Conservation (phyloP, 768 basidiomycete genomes). For the Pleurotus platypus region DNA sequence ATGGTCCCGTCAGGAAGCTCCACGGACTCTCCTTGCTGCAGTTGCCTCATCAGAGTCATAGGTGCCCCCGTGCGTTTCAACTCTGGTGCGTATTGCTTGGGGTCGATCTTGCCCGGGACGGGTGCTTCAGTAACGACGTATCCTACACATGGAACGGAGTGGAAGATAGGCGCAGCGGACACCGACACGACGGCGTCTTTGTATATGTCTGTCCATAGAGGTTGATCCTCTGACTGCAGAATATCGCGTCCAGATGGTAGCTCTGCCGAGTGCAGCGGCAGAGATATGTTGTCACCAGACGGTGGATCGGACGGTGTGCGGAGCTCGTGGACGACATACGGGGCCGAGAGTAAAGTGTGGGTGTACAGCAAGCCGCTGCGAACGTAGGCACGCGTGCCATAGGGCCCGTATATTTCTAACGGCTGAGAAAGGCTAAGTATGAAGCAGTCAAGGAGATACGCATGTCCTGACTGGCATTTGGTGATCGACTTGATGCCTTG, state of each 20-base stretch:
- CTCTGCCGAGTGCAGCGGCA: conserved; percentile 53
- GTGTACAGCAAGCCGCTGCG: conserved; percentile 67
- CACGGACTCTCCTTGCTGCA: conserved; percentile 65
- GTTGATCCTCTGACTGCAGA: conserved; percentile 43
- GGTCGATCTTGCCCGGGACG: conserved; percentile 75
- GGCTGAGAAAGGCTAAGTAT: conserved; percentile 34
- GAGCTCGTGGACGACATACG: conserved; percentile 84
- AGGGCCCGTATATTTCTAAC: conserved; percentile 83
- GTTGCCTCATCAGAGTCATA: conserved; percentile 59
- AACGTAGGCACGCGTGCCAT: conserved; percentile 79
- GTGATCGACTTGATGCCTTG: conserved; percentile 39
- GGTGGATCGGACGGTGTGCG: conserved; percentile 58
- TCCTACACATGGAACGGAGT: conserved; percentile 80
- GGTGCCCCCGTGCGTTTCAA: conserved; percentile 68
- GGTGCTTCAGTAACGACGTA: conserved; percentile 71
- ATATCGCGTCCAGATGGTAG: conserved; percentile 62
- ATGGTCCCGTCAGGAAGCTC: conserved; percentile 69
- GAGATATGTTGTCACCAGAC: conserved; percentile 41
- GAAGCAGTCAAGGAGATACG: background rate
- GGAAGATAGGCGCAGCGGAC: conserved; percentile 73
- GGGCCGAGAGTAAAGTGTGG: conserved; percentile 57
- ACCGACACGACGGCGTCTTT: conserved; percentile 53
- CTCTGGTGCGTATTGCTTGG: conserved; percentile 60
- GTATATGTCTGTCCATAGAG: conserved; percentile 63
- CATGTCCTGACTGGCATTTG: conserved; percentile 19